Evolutionary conservation across 2,329 filamentous ascomycete genomes (phyloP), one percentile per base, ranked within the genome.

Genomic region (Orbilia blumenaviensis): DNA sequence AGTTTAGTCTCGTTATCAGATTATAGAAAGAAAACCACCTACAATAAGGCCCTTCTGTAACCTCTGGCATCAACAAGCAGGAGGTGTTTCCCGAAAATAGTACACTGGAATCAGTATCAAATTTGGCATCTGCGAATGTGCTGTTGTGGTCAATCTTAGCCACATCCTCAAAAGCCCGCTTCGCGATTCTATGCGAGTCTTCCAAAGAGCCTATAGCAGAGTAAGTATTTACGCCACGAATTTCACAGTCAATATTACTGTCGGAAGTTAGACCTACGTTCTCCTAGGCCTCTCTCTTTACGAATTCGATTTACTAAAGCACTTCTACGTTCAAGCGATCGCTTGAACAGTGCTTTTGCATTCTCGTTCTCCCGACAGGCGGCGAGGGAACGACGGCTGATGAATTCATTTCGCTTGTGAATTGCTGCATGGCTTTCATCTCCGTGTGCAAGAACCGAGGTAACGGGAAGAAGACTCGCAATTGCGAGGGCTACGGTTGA

Each of bases 11-110:
- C 7, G 44, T 41, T 64, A 6, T 8, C 34, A 10, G 32, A 8
- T 16, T 1, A 10, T 3, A n/a, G n/a, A 18, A n/a, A 9, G 0
- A 21, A 48, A 16, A 10, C 5, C 23, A 9, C 52, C 61, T 67
- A 66, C 69, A 78, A 82, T 87, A 88, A 18, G 87, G 87, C 0
- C 82, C 82, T 48, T 81, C 80, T 3, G 82, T 83, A 36, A 83
- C 77, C 52, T 82, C 81, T 32, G 83, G 83, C 32, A 82, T 79
- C 21, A 83, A 77, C 50, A 83, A 81, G 41, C 82, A 83, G 58
- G 81, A 84, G 46, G 81, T 82, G 79, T 85, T 84, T 66, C 81
- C 82, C 1, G 82, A 81, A 68, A 86, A 86, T 27, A 86, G 80
- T 73, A 78, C 82, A 44, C 79, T 76, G 8, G 81, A 79, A 16